Base-by-base conservation (phyloP, 2,329 filamentous ascomycete genomes). In the Pestalotiopsis sp. region DNA sequence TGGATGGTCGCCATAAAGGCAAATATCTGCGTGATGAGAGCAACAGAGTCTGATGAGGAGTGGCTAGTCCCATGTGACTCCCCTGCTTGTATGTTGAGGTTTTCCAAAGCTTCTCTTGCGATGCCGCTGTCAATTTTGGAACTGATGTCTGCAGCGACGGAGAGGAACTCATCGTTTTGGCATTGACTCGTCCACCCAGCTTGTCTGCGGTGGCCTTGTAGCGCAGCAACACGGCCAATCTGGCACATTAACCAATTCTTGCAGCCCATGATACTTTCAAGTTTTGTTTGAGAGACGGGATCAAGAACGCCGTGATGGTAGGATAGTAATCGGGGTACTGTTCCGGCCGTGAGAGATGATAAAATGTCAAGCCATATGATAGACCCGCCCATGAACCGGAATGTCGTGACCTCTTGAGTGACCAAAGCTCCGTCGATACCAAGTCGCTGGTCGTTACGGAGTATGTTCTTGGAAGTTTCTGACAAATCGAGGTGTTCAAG, bases 261-360 rank as follows among this genome's bases (percentile, higher is more conserved):
- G 38, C 67, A 68, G 4, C 67, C 67, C 62, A 68, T 68, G 13
- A 68, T 65, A n/a, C 36, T 25, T 45, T 66, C 62, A 59, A 68
- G 38, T 49, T 39, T 59, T 17, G 38, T 61, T 11, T 58, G 63
- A 39, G 67, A 68, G 41, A 36, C 52, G 4, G 67, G 4, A 36
- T 36, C 45, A 20, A 68, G n/a, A 9, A 41, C 52, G 11, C 13
- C 17, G n/a, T n/a, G n/a, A 12, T 68, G 67, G 36, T 59, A 66
- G 4, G 25, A 39, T 25, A 63, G 25, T 5, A 69, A 39, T 25
- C 57, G 61, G 3, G 67, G 56, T 14, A 64, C 2, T 4, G 17
- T 31, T 36, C 64, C 67, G 13, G 67, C 31, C 4, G 52, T 63
- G 11, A 68, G n/a, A n/a, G 67, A 62, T 25, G 61, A n/a, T n/a